Percentiles rank a stretch among this genome's conserved stretches.
Conservation (phyloP, 768 basidiomycete genomes). For the Lactarius vividus region DNA sequence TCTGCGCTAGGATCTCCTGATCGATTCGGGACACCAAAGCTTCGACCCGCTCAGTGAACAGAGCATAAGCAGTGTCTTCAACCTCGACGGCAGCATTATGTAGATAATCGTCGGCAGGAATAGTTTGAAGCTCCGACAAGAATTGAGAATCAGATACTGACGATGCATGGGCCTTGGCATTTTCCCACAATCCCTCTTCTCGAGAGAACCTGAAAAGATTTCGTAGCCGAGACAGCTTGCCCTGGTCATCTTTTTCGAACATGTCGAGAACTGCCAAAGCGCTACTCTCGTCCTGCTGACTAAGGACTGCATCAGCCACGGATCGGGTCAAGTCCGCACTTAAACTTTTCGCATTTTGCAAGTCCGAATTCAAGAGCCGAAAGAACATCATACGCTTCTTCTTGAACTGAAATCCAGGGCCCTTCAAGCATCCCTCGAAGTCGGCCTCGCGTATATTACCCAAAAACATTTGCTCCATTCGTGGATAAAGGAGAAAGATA, state of each 20-base stretch:
- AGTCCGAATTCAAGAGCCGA: background rate
- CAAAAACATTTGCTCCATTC: background rate
- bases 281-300: background rate
- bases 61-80: background rate
- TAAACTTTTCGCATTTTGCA: background rate
- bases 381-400: background rate
- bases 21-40: background rate
- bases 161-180: background rate
- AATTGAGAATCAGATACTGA: slow-evolving; percentile 8
- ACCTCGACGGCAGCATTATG: background rate
- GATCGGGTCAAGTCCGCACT: background rate
- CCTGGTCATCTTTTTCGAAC: background rate
- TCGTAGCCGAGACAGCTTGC: background rate
- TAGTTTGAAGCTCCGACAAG: background rate
- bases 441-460: background rate
- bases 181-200: slow-evolving; percentile 2
- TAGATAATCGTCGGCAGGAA: background rate
- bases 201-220: background rate
- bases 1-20: slow-evolving; percentile 5
- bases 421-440: background rate
- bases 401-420: background rate
- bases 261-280: background rate
- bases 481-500: background rate
- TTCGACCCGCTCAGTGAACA: slow-evolving; percentile 4
- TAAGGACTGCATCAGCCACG: background rate